Conservation (phyloP, 192 early-diverging fungal genomes). For the Funneliformis mosseae region DNA sequence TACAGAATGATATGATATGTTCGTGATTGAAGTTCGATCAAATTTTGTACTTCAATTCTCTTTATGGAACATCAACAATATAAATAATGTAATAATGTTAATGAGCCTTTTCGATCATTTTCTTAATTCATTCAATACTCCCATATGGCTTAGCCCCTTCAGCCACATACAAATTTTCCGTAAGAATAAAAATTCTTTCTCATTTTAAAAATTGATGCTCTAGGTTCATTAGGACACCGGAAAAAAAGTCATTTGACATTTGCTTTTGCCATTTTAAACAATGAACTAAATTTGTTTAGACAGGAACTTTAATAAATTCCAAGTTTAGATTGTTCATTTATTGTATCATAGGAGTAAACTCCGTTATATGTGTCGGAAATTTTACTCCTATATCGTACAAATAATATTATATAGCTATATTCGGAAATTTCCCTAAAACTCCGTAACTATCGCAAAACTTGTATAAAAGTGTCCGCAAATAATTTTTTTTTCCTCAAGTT, state of each 20-base stretch:
- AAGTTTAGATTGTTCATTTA: not conserved
- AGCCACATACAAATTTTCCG: too few species aligned
- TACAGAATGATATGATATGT: too few species aligned
- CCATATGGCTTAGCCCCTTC: not conserved
- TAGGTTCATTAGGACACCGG: too few species aligned
- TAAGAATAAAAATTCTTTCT: too few species aligned
- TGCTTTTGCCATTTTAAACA: not conserved
- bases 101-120: not conserved
- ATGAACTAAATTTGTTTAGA: too few species aligned
- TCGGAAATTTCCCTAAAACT: not conserved
- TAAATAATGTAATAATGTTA: too few species aligned
- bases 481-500: not conserved
- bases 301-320: not conserved
- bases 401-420: not conserved
- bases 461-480: not conserved
- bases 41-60: too few species aligned
- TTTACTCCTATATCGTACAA: not conserved
- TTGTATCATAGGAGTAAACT: not conserved
- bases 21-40: too few species aligned
- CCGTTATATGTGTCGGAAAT: not conserved
- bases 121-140: not conserved
- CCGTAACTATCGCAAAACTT: too few species aligned
- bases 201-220: too few species aligned
- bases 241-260: too few species aligned
- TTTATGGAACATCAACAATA: too few species aligned